A percentile compares a stretch with the other conserved stretches of the same genome.
Evolutionary conservation across 345 rosid species (phyloP).

Genomic region (Eucalyptus decipiens): DNA sequence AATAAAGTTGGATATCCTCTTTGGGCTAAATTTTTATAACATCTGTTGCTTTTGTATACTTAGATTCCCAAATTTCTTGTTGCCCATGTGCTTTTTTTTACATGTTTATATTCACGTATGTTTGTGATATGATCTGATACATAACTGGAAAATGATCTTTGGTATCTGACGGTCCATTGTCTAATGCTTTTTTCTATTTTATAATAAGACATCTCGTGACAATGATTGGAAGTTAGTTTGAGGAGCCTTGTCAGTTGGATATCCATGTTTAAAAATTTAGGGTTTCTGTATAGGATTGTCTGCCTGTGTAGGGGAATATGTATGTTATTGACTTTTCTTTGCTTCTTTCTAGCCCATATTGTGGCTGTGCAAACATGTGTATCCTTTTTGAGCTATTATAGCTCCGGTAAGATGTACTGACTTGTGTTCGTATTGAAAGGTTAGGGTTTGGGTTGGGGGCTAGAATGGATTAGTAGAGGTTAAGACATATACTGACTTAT

Average conservation of each 20-base stretch:
- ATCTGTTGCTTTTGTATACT: neutral
- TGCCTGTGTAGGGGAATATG: neutral
- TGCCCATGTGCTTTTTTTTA: neutral
- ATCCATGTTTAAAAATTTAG: neutral
- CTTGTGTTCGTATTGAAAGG: neutral
- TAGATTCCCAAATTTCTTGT: neutral
- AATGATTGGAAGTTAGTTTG: neutral
- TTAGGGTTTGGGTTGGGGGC: neutral
- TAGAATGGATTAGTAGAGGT: neutral
- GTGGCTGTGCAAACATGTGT: neutral
- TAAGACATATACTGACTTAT: neutral
- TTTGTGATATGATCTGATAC: neutral
- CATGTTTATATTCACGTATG: neutral
- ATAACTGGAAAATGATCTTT: neutral
- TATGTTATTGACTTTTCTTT: neutral
- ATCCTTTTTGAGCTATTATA: neutral
- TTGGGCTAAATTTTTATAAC: neutral
- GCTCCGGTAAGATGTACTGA: neutral
- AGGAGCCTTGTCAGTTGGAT: neutral
- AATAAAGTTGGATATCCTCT: neutral
- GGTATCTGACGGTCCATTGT: neutral
- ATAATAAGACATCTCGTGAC: neutral
- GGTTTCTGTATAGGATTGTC: neutral
- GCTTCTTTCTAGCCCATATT: neutral
- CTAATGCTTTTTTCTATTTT: neutral